phyloP scores from a whole-genome alignment of 1,284 basidiomycete species.

The Coniferiporia sulphurascens region DNA sequence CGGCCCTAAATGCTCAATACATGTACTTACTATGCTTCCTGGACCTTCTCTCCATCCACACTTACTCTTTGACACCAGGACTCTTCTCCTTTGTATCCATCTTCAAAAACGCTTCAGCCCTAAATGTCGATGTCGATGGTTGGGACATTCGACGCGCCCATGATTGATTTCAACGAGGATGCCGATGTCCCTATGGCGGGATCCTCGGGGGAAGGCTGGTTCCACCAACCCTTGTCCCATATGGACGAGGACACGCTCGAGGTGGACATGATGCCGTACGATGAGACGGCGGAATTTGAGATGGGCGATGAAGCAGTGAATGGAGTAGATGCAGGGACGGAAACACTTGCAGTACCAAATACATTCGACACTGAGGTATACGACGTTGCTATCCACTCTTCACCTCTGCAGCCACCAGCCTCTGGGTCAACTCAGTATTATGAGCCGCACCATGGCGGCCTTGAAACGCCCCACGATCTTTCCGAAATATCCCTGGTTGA shows the following conservation, averaged over 20 bases:
- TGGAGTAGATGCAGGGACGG: constrained; percentile 24
- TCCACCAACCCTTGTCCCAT: constrained; percentile 9
- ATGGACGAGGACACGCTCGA: constrained; percentile 38
- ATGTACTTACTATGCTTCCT: not conserved
- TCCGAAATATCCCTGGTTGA: not conserved
- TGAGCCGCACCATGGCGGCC: constrained; percentile 21
- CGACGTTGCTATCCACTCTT: constrained; percentile 41
- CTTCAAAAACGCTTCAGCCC: not conserved
- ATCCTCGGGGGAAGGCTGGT: constrained; percentile 16
- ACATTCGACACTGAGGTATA: constrained; percentile 57
- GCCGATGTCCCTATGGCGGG: constrained; percentile 15
- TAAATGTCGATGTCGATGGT: constrained; percentile 17
- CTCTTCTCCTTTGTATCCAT: not conserved
- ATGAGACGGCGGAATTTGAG: constrained; percentile 61
- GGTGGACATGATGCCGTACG: constrained; percentile 65
- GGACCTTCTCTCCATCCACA: not conserved
- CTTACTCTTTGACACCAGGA: not conserved
- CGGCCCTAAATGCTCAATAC: not conserved
- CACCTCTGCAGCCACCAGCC: constrained; percentile 23
- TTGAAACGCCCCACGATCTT: constrained; percentile 36
- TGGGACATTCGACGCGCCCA: constrained; percentile 15
- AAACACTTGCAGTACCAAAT: constrained; percentile 24
- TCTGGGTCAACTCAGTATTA: constrained; percentile 3
- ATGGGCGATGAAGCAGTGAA: constrained; percentile 54
- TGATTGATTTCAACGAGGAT: constrained; percentile 19